Conservation (phyloP, 371 early-diverging fungal species). For the Blakeslea trispora region DNA sequence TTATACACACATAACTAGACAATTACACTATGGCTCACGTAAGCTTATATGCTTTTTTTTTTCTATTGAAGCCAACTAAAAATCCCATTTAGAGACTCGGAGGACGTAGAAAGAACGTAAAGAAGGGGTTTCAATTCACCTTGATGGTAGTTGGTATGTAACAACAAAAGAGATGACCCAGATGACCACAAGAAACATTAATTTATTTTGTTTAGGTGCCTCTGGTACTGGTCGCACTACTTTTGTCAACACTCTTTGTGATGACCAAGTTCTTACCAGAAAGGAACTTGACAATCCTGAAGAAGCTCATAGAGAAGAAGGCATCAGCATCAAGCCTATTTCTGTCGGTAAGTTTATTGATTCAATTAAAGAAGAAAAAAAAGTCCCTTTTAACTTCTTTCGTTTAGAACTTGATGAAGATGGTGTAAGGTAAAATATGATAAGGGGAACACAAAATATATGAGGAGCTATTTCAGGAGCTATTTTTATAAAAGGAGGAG, state of each 20-base stretch:
- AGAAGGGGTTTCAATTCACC: slow-evolving; percentile 95
- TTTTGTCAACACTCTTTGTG: slow-evolving; percentile 97
- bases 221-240: slow-evolving; percentile 98
- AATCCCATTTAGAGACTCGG: slow-evolving; percentile 45
- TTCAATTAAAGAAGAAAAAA: background rate
- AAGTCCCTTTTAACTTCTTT: background rate
- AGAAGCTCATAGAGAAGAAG: slow-evolving; percentile 89
- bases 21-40: background rate
- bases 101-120: slow-evolving; percentile 91
- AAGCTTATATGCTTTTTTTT: background rate
- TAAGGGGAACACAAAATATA: slow-evolving; percentile 2
- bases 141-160: slow-evolving; percentile 94
- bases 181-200: slow-evolving; percentile 3
- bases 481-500: slow-evolving; percentile 1
- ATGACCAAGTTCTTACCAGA: slow-evolving; percentile 67
- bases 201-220: slow-evolving; percentile 56
- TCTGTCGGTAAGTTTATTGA: slow-evolving; percentile 55
- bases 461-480: slow-evolving; percentile 7
- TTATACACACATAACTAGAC: background rate
- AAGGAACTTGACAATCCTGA: slow-evolving; percentile 79
- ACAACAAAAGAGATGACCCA: background rate
- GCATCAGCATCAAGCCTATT: slow-evolving; percentile 85
- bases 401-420: slow-evolving; percentile 91
- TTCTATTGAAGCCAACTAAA: background rate
- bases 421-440: slow-evolving; percentile 68